Evolutionary conservation across 1,139 yeast species (phyloP).

Genomic region (Taphrina wiesneri): DNA sequence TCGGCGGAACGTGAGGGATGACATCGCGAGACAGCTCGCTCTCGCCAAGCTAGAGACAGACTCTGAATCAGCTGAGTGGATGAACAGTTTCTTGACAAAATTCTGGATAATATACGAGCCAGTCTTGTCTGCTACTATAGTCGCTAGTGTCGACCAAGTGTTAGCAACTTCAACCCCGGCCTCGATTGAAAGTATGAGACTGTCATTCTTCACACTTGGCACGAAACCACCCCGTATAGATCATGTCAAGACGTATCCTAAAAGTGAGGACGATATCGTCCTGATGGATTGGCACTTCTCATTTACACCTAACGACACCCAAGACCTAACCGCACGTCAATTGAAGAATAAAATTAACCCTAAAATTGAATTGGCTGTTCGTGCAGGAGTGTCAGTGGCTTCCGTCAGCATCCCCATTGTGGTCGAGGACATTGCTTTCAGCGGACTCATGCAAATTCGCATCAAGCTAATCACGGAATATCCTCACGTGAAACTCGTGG

Average conservation of each 20-base stretch:
- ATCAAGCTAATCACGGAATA: conserved; percentile 84
- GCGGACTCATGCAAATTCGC: conserved; percentile 72
- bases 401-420: conserved; percentile 49
- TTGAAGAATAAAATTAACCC: conserved; percentile 80
- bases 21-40: conserved; percentile 81
- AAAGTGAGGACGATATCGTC: conserved; percentile 85
- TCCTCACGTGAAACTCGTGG: conserved; percentile 91
- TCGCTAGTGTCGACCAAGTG: conserved; percentile 80
- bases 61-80: conserved; percentile 93
- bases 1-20: conserved; percentile 70
- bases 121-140: conserved; percentile 78
- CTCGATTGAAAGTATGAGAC: conserved; percentile 76
- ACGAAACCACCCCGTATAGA: conserved; percentile 94
- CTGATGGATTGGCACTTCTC: conserved; percentile 96
- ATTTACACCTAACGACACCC: conserved; percentile 83
- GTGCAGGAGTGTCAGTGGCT: conserved; percentile 49
- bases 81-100: conserved; percentile 79
- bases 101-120: conserved; percentile 94
- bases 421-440: conserved; percentile 57
- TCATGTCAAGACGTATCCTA: conserved; percentile 79
- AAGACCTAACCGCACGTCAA: conserved; percentile 82
- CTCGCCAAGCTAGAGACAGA: conserved; percentile 79
- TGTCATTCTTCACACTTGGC: conserved; percentile 86
- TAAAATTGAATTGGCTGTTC: conserved; percentile 53
- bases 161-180: conserved; percentile 71